Conservation (phyloP, 768 basidiomycete genomes). For the Kwoniella sp. region DNA sequence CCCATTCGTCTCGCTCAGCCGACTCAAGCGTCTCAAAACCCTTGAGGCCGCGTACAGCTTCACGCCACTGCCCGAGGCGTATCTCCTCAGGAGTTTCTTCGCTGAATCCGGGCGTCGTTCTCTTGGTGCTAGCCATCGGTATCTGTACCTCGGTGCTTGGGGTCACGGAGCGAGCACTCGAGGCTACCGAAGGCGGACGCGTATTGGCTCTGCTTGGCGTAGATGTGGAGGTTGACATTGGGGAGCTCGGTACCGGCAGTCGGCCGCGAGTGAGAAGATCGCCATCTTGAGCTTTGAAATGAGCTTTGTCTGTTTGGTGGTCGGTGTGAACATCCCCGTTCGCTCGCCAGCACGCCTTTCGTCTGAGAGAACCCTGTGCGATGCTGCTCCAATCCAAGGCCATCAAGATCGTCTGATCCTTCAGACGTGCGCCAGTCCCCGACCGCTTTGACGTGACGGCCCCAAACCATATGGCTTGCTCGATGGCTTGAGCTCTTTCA, state of each 20-base stretch:
- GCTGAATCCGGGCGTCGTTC: not conserved
- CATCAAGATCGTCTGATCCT: too few relatives aligned
- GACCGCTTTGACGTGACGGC: too few relatives aligned
- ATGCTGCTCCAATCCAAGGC: conserved; percentile 33
- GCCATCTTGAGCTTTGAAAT: too few relatives aligned
- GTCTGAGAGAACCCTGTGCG: conserved; percentile 7
- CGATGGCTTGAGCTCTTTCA: conserved; percentile 13
- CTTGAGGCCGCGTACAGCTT: not conserved
- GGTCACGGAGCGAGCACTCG: not conserved
- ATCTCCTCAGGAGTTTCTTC: too few relatives aligned
- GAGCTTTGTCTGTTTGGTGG: too few relatives aligned
- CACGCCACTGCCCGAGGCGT: too few relatives aligned
- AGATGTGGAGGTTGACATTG: not conserved
- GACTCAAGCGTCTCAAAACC: conserved; percentile 5
- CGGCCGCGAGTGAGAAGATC: too few relatives aligned
- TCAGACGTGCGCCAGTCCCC: too few relatives aligned
- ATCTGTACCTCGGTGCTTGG: not conserved
- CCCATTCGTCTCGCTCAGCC: conserved; percentile 28
- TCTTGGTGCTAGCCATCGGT: not conserved
- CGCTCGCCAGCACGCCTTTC: conserved; percentile 20
- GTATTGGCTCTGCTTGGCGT: not conserved
- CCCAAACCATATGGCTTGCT: conserved; percentile 32
- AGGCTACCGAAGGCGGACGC: conserved; percentile 8
- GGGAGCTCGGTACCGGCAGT: not conserved
- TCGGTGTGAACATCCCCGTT: too few relatives aligned